These are phyloP conservation scores for Metschnikowia aberdeeniae DNA, from an alignment of 805 yeast species.

Conservation along the genomic window DNA sequence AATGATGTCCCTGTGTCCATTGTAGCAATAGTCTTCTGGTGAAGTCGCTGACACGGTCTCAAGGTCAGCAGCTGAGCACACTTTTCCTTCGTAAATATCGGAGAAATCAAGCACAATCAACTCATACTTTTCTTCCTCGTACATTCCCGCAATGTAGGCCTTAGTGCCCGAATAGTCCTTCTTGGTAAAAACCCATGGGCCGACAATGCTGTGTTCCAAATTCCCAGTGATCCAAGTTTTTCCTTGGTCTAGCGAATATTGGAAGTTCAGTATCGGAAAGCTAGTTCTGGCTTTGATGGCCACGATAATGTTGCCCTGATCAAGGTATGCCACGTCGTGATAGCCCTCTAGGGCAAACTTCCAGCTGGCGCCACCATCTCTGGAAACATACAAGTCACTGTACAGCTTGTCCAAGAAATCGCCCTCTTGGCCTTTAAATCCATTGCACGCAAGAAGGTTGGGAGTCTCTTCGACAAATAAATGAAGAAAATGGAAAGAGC, in stretches of 20 bases:
- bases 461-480: conserved; percentile 39
- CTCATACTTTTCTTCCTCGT: conserved; percentile 16
- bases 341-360: conserved; percentile 48
- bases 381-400: conserved; percentile 55
- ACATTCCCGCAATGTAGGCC: conserved; percentile 48
- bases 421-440: conserved; percentile 25
- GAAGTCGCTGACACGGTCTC: conserved; percentile 57
- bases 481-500: conserved; percentile 41
- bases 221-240: conserved; percentile 51
- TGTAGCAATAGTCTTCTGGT: conserved; percentile 47
- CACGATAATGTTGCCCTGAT: conserved; percentile 68
- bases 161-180: conserved; percentile 42
- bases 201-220: conserved; percentile 57
- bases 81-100: conserved; percentile 48
- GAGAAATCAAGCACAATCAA: conserved; percentile 52
- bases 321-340: conserved; percentile 60
- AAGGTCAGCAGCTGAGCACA: conserved; percentile 49
- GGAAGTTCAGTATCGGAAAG: conserved; percentile 12
- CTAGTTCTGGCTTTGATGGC: background rate
- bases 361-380: conserved; percentile 82
- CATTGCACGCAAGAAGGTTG: conserved; percentile 38
- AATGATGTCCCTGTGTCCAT: conserved; percentile 65
- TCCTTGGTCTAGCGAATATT: conserved; percentile 73
- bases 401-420: conserved; percentile 13
- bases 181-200: conserved; percentile 41